Base-by-base conservation (phyloP, 1,139 yeast genomes). In the Pichia sp. region DNA sequence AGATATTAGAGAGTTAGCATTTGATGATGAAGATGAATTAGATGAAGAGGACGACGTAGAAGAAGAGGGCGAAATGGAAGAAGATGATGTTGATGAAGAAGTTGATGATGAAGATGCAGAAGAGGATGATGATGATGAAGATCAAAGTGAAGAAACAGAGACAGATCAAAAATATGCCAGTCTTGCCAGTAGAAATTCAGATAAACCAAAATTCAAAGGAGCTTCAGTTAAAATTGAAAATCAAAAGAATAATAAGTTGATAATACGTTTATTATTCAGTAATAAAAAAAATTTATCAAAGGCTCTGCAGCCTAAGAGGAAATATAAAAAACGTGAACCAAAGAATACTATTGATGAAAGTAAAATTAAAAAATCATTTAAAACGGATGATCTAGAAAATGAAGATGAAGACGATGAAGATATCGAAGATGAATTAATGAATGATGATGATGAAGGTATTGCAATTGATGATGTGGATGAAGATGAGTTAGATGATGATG, bases 31-130 rank as follows among this genome's bases (percentile, higher is more conserved):
- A 16, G 16, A 63, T 2, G 61, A 54, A 6, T 62, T 53, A 0
- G 65, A 59, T 2, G 69, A 61, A 5, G 62, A 61, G 35, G 60
- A 46, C n/a, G 69, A 63, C 1, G 57, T 52, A 8, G 62, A 60
- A n/a, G 60, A 60, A 33, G 64, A 52, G 30, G 56, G 54, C 28
- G 55, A 49, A 22, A 68, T 59, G 2, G 67, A 62, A 2, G 60
- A 60, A 33, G 61, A 48, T 24, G 70, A 16, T 16, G 16, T 63
- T 2, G 61, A 54, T 4, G 62, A 53, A 0, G 65, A 59, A 2
- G 69, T 61, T 10, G 62, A 61, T 36, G 60, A 46, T n/a, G 69
- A 63, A 2, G 57, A 52, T 7, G 62, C 59, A n/a, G 60, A 60
- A 33, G 64, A 52, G 30, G 49, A 37, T 24, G 43, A 51, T 22